Conservation (phyloP, 495 filamentous ascomycete species). For the Cladorrhinum samala region DNA sequence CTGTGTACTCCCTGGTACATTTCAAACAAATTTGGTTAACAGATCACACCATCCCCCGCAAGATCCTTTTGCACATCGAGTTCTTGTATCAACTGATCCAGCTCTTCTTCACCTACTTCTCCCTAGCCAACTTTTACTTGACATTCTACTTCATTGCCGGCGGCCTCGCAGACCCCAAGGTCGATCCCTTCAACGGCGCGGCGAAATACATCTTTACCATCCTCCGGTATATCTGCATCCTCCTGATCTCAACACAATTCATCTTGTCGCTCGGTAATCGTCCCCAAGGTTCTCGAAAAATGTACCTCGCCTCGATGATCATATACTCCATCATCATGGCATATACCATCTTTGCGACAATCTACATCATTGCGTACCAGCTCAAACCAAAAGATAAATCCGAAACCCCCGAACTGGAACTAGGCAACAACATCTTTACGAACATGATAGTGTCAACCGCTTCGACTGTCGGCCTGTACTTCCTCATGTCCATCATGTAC, state of each 20-base stretch:
- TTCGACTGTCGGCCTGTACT: slow-evolving; percentile 89
- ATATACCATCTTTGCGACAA: slow-evolving; percentile 81
- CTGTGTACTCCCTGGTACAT: slow-evolving; percentile 94
- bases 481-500: slow-evolving; percentile 92
- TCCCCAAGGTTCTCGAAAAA: slow-evolving; percentile 88
- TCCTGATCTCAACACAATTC: slow-evolving; percentile 30
- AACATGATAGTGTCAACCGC: slow-evolving; percentile 88
- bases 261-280: slow-evolving; percentile 98
- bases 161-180: slow-evolving; percentile 69
- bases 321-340: slow-evolving; percentile 90
- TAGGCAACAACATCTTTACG: slow-evolving; percentile 85
- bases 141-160: slow-evolving; percentile 98
- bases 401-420: slow-evolving; percentile 37
- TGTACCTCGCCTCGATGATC: slow-evolving; percentile 83
- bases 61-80: slow-evolving; percentile 89
- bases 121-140: slow-evolving; percentile 96
- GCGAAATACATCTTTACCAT: slow-evolving; percentile 69
- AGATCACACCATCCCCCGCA: slow-evolving; percentile 83
- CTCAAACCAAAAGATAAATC: slow-evolving; percentile 47
- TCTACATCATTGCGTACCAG: slow-evolving; percentile 82
- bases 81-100: slow-evolving; percentile 92
- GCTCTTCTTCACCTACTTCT: slow-evolving; percentile 94
- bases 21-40: slow-evolving; percentile 90
- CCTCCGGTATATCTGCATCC: slow-evolving; percentile 59
- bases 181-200: slow-evolving; percentile 86